phyloP scores from a whole-genome alignment of 169 alveolate genomes.

The Eimeria acervulina region DNA sequence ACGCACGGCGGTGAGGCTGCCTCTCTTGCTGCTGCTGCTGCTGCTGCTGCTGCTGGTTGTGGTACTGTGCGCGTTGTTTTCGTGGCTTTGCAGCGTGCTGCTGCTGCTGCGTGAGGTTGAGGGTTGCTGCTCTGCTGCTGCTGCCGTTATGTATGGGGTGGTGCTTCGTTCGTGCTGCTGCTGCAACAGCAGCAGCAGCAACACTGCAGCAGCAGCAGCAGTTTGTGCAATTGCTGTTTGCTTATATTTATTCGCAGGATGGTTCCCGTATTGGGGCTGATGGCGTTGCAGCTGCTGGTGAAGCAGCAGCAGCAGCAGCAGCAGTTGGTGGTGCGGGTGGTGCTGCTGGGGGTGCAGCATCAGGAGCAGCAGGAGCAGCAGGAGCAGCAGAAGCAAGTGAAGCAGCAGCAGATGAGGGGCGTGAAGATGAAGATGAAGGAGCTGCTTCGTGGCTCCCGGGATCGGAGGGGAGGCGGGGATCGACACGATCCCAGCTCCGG shows the following conservation, averaged over 20 bases:
- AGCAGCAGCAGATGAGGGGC: neutral
- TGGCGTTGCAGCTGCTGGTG: neutral
- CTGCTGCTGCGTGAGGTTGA: neutral
- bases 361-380: neutral
- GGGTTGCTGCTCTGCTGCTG: slow-evolving; percentile 7
- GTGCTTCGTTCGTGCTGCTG: neutral
- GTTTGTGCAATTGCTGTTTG: neutral
- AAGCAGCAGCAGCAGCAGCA: neutral
- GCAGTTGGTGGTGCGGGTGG: neutral
- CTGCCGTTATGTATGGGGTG: neutral
- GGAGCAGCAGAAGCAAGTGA: neutral
- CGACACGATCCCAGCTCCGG: neutral
- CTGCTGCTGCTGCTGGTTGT: neutral
- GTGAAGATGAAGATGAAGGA: neutral
- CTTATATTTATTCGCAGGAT: neutral
- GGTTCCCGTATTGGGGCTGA: neutral
- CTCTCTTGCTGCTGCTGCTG: slow-evolving; percentile 4
- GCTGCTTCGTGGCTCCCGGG: neutral
- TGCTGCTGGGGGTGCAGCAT: neutral
- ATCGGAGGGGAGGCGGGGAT: neutral
- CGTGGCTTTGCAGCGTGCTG: neutral
- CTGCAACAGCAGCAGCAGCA: slow-evolving; percentile 18
- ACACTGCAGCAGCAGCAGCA: neutral
- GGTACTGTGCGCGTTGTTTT: neutral
- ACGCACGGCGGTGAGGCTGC: neutral